Percentiles rank a stretch among this genome's conserved stretches.
These are phyloP conservation scores for Fusarium chaquense DNA, from an alignment of 2,329 filamentous ascomycete species.

Conservation along the genomic window DNA sequence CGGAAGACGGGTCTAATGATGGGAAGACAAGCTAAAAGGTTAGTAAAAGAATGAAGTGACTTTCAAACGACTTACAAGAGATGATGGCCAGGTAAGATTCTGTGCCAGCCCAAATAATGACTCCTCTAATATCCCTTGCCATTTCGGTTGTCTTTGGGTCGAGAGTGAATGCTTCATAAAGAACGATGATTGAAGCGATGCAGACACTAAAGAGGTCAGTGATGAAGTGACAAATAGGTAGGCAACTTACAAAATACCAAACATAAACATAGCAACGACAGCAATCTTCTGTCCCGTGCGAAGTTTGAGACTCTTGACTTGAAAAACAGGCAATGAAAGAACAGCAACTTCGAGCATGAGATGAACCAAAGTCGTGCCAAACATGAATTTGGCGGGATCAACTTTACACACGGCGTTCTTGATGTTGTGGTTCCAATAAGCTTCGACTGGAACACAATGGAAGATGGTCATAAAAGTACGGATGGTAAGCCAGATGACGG, in stretches of 20 bases:
- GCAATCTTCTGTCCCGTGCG: slow-evolving; percentile 30
- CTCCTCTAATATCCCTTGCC: slow-evolving; percentile 30
- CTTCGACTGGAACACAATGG: slow-evolving; percentile 28
- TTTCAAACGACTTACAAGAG: slow-evolving; percentile 25
- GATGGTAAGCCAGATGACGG: slow-evolving; percentile 35
- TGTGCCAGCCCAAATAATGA: slow-evolving; percentile 33
- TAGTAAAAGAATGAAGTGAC: background rate
- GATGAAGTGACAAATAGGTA: background rate
- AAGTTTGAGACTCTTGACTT: slow-evolving; percentile 34
- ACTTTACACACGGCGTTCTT: slow-evolving; percentile 31
- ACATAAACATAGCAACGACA: slow-evolving; percentile 36
- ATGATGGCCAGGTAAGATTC: slow-evolving; percentile 33
- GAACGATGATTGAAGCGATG: slow-evolving; percentile 24
- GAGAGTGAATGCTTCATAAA: slow-evolving; percentile 28
- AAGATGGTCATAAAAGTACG: slow-evolving; percentile 39
- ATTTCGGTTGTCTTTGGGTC: slow-evolving; percentile 29
- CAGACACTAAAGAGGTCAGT: slow-evolving; percentile 13
- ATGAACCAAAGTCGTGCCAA: slow-evolving; percentile 35
- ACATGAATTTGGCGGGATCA: slow-evolving; percentile 36
- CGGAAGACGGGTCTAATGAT: slow-evolving; percentile 31
- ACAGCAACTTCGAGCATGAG: slow-evolving; percentile 33
- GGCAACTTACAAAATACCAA: slow-evolving; percentile 35
- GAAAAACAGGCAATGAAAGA: slow-evolving; percentile 30
- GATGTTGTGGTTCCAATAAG: slow-evolving; percentile 35
- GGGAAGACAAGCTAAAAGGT: slow-evolving; percentile 27